Conservation (phyloP, 78 protist species). For the slime mould (Dictyostelium discoideum) region DNA sequence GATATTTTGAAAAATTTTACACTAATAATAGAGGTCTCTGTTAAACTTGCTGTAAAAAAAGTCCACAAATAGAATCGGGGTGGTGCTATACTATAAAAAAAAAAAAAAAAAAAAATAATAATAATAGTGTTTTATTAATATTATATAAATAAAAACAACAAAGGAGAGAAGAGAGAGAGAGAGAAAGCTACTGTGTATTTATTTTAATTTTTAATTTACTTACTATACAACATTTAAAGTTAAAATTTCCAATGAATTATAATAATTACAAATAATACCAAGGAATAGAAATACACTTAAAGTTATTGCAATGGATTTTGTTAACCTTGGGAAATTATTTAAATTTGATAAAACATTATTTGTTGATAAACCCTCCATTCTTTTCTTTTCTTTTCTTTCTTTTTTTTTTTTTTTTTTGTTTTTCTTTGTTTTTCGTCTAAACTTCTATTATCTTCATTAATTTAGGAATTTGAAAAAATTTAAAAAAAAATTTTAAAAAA, state of each 20-base stretch:
- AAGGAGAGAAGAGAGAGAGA: too few relatives aligned
- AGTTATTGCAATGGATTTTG: constrained; percentile 30
- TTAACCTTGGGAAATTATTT: constrained; percentile 24
- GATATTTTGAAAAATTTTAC: too few relatives aligned
- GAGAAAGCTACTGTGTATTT: too few relatives aligned
- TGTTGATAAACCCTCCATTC: not conserved
- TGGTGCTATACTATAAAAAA: constrained; percentile 35
- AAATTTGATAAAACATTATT: not conserved
- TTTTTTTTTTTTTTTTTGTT: too few relatives aligned
- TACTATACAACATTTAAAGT: constrained; percentile 54
- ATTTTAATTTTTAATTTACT: not conserved
- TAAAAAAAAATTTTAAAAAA: too few relatives aligned
- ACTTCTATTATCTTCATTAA: not conserved
- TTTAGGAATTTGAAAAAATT: not conserved
- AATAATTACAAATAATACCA: not conserved
- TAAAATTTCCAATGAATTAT: not conserved
- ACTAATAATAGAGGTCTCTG: not conserved
- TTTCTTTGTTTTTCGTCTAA: not conserved
- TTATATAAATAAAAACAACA: too few relatives aligned
- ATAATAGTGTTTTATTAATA: too few relatives aligned
- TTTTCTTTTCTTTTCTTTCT: too few relatives aligned
- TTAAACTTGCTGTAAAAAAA: constrained; percentile 65
- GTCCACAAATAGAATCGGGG: constrained; percentile 67
- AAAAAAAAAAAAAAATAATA: not conserved
- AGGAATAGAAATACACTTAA: constrained; percentile 41